Evolutionary conservation across 345 rosid species (phyloP).

Genomic region (Eucalyptus albens): DNA sequence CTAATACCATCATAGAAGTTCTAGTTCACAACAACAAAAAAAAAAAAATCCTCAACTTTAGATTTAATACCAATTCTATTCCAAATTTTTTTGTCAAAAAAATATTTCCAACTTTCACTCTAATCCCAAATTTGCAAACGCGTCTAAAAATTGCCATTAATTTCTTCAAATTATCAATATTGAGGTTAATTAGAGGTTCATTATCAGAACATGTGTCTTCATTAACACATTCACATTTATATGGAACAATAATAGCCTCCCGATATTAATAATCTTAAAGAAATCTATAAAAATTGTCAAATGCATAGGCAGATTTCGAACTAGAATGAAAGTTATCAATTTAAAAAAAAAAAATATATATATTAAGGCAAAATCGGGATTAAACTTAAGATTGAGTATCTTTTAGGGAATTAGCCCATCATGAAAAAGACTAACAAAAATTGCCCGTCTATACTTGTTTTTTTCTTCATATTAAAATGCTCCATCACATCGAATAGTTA

Average conservation of each 20-base stretch:
- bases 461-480: neutral
- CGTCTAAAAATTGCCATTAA: neutral
- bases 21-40: neutral
- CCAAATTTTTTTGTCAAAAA: neutral
- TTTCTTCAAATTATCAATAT: neutral
- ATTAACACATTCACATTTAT: neutral
- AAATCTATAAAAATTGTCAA: neutral
- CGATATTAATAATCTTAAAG: neutral
- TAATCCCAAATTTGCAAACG: neutral
- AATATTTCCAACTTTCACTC: neutral
- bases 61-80: neutral
- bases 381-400: neutral
- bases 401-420: neutral
- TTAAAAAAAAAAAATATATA: neutral
- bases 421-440: neutral
- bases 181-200: neutral
- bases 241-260: neutral
- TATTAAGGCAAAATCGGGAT: neutral
- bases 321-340: neutral
- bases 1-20: neutral
- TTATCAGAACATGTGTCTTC: neutral
- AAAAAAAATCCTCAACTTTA: neutral
- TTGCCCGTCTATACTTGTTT: neutral
- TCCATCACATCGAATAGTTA: neutral
- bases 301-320: fast-evolving